Conservation (phyloP, 2,329 filamentous ascomycete species). For the Nemania sp. region DNA sequence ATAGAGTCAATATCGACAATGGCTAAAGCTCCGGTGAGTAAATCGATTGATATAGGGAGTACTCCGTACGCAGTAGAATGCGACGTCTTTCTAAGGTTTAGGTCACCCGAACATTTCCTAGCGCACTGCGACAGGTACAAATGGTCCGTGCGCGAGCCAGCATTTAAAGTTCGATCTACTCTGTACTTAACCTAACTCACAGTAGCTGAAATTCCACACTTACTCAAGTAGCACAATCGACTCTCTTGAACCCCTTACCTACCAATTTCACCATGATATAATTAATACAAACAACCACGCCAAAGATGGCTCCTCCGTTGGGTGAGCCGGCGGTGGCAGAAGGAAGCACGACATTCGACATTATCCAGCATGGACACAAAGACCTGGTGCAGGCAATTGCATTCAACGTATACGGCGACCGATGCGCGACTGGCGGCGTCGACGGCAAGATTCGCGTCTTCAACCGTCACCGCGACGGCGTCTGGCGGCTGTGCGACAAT, state of each 20-base stretch:
- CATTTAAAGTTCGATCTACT: no score
- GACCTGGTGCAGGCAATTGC: constrained; percentile 83
- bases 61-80: no score
- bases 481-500: constrained; percentile 81
- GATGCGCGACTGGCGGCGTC: constrained; percentile 86
- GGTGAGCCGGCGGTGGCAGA: constrained; percentile 29
- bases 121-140: no score
- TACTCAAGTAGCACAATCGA: no score
- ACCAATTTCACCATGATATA: constrained; percentile 19
- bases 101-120: no score
- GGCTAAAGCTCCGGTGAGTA: no score
- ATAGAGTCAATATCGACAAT: no score
- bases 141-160: no score
- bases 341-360: constrained; percentile 56
- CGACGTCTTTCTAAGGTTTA: no score
- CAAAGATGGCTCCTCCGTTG: constrained; percentile 30
- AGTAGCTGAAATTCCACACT: no score
- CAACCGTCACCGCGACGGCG: constrained; percentile 75
- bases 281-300: neutral
- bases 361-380: constrained; percentile 74
- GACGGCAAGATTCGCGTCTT: constrained; percentile 94
- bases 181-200: no score
- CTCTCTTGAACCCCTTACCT: neutral
- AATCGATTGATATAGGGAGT: no score
- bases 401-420: constrained; percentile 91